A percentile compares a stretch with the other conserved stretches of the same genome.
phyloP scores from a whole-genome alignment of 306 rosid genomes.

The Pueraria montana region DNA sequence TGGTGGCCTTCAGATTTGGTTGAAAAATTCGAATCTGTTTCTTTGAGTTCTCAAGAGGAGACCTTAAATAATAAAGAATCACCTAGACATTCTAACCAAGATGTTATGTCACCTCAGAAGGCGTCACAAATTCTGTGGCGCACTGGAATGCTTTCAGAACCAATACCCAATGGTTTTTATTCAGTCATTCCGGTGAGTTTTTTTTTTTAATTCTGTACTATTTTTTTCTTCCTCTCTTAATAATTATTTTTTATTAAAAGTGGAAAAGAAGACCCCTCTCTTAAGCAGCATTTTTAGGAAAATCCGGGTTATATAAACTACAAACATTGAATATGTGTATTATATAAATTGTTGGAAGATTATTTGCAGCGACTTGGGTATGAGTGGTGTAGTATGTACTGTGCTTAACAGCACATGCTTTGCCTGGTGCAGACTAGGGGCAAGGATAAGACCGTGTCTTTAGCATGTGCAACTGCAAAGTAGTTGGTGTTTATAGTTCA shows the following conservation, averaged over 20 bases:
- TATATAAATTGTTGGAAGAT: constrained; percentile 35
- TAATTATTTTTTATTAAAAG: not conserved
- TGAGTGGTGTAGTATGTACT: not conserved
- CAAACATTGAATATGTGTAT: not conserved
- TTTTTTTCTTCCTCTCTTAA: constrained; percentile 26
- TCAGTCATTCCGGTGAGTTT: constrained; percentile 84
- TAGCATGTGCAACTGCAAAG: constrained; percentile 10
- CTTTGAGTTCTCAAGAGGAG: constrained; percentile 80
- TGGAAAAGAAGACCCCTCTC: not conserved
- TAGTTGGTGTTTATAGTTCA: constrained; percentile 17
- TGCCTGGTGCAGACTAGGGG: constrained; percentile 18
- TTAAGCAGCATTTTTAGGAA: not conserved
- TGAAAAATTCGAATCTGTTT: constrained; percentile 83
- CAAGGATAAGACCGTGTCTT: not conserved
- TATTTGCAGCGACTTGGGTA: constrained; percentile 10
- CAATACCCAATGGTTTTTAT: constrained; percentile 95
- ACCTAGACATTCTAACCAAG: constrained; percentile 62
- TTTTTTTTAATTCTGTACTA: not conserved
- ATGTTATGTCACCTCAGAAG: constrained; percentile 75
- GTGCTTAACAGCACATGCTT: constrained; percentile 20
- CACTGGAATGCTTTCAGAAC: constrained; percentile 91
- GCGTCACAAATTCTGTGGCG: constrained; percentile 94
- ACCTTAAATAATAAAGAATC: constrained; percentile 70
- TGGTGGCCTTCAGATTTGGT: constrained; percentile 93
- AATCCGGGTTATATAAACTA: not conserved